A percentile compares a stretch with the other conserved stretches of the same genome.
phyloP scores from a whole-genome alignment of 2,329 filamentous ascomycete species.

The Amylocarpus encephaloides region DNA sequence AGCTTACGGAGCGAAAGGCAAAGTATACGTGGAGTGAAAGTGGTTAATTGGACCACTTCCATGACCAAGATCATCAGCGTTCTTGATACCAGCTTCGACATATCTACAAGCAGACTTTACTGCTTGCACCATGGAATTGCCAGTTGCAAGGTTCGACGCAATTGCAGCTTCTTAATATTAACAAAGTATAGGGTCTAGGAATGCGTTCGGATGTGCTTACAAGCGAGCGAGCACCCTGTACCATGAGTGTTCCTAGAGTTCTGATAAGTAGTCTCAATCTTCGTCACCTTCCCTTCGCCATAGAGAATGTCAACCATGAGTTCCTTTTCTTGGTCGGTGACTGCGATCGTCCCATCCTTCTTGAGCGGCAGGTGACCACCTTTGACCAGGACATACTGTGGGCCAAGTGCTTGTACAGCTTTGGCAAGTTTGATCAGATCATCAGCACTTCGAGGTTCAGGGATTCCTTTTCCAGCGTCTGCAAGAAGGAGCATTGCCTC shows the following conservation, averaged over 20 bases:
- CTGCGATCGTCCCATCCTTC: slow-evolving; percentile 53
- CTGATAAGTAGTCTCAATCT: slow-evolving; percentile 66
- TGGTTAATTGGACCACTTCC: slow-evolving; percentile 72
- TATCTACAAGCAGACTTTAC: slow-evolving; percentile 66
- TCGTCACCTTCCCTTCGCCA: slow-evolving; percentile 50
- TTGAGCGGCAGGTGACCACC: slow-evolving; percentile 83
- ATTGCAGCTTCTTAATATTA: slow-evolving; percentile 53
- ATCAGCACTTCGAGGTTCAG: slow-evolving; percentile 48
- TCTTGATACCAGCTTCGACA: slow-evolving; percentile 62
- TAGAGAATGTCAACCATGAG: slow-evolving; percentile 73
- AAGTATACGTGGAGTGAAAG: slow-evolving; percentile 62
- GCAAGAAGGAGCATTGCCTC: slow-evolving; percentile 63
- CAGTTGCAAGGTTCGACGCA: slow-evolving; percentile 63
- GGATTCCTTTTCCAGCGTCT: slow-evolving; percentile 37
- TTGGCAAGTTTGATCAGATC: slow-evolving; percentile 66
- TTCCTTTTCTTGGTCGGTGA: slow-evolving; percentile 50
- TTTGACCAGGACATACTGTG: slow-evolving; percentile 78
- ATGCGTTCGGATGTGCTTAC: slow-evolving; percentile 41
- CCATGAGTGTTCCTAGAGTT: slow-evolving; percentile 81
- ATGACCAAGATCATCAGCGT: slow-evolving; percentile 39
- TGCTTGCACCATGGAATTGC: slow-evolving; percentile 48
- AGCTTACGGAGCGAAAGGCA: slow-evolving; percentile 57
- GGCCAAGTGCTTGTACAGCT: slow-evolving; percentile 60
- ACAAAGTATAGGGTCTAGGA: background rate
- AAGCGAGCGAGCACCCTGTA: slow-evolving; percentile 89